These are phyloP conservation scores for Pythium insidiosum DNA, from an alignment of 352 stramenopile genomes.

Conservation along the genomic window DNA sequence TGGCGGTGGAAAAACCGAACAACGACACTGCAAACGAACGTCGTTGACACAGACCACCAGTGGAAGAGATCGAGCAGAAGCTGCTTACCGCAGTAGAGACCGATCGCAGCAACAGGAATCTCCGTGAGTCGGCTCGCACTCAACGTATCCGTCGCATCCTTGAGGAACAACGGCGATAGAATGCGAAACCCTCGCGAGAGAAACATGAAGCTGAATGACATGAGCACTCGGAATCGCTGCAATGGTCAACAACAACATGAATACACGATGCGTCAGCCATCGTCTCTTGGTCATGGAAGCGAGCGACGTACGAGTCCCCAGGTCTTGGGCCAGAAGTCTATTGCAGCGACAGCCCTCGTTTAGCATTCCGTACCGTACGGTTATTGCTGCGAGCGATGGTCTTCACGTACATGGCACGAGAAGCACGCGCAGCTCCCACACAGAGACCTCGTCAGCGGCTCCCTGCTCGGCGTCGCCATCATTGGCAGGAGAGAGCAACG, in stretches of 20 bases:
- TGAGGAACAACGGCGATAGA: slow-evolving; percentile 62
- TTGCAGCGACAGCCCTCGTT: no score
- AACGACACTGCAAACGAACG: slow-evolving; percentile 23
- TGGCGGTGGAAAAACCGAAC: slow-evolving; percentile 79
- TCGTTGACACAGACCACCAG: not conserved
- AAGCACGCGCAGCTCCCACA: slow-evolving; percentile 60
- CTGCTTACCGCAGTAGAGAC: slow-evolving; percentile 62
- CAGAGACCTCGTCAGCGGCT: slow-evolving; percentile 19
- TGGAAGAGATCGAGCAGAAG: no score
- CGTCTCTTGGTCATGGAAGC: no score
- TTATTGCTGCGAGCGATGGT: no score
- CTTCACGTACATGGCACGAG: slow-evolving; percentile 51
- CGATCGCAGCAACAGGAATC: slow-evolving; percentile 38
- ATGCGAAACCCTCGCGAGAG: slow-evolving; percentile 58
- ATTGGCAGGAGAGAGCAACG: slow-evolving; percentile 10
- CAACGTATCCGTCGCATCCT: slow-evolving; percentile 52
- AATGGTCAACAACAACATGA: no score
- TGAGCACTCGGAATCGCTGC: slow-evolving; percentile 45
- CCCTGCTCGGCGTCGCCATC: slow-evolving; percentile 18
- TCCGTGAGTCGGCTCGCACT: slow-evolving; percentile 22
- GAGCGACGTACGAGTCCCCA: slow-evolving; percentile 51
- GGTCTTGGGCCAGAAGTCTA: slow-evolving; percentile 74
- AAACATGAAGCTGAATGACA: slow-evolving; percentile 66
- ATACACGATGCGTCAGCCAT: no score
- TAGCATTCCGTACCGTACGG: no score